Evolutionary conservation across 495 filamentous ascomycete species (phyloP), one percentile per base, ranked within the genome.

Genomic region (Tuber calosporum): DNA sequence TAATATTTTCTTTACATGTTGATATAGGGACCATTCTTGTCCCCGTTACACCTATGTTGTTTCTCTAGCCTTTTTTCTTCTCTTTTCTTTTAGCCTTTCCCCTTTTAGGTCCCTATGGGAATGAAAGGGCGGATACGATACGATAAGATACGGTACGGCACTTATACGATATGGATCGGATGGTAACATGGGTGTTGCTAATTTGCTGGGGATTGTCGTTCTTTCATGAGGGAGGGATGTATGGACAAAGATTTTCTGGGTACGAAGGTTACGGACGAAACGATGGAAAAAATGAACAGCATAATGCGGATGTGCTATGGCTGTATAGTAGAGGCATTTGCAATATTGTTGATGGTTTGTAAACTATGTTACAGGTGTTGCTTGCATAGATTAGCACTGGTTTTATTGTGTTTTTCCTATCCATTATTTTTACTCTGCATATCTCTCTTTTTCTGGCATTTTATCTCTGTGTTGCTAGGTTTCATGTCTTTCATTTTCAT

Each of bases 331-430:
- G 72, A 75, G 71, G 75, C 40, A 71, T 77, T 67, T 72, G 75
- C 69, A 70, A 68, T 74, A 77, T 73, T 73, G 74, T 71, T 78
- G 70, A 77, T 78, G 76, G 76, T 78, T 77, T 78, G 76, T 78
- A 78, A 70, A 77, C 75, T 78, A 78, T 75, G 48, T 78, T 78
- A 78, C 70, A 78, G 70, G 74, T 78, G 75, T 78, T 77, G 70
- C 67, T 73, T 68, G 74, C 75, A 77, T 78, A 78, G 76, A 78
- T 75, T 77, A 71, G 73, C 76, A 48, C 74, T 77, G 74, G 73
- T 71, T 69, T 77, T 79, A 30, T 76, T 75, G 73, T 79, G 66
- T 69, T 74, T 70, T 68, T 69, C 42, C 53, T 39, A 71, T 34
- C 72, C 45, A 68, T 74, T 77, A n/a, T n/a, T 66, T 74, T 73